Base-by-base conservation (phyloP, 306 rosid species). In the Ziziphus jujuba region DNA sequence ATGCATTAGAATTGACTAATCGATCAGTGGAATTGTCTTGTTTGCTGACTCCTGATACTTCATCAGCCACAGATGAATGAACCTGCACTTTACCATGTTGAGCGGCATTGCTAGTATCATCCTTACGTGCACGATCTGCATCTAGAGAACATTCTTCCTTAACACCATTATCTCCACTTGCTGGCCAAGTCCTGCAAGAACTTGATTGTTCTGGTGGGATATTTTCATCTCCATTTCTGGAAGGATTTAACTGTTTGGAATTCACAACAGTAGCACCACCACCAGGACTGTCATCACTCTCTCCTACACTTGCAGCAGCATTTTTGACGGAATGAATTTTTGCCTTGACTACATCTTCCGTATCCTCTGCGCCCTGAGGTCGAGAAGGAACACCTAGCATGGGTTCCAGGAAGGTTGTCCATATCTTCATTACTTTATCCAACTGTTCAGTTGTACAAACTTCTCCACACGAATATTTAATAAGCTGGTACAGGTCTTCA, bases 401-500 rank as follows among this genome's bases (percentile, higher is more conserved):
- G 64, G 99, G 96, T 76, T 95, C 99, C 24, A 95, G 67, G 72
- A 95, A 95, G 47, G 95, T 88, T 72, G 96, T 90, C 99, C 99
- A 95, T 64, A 95, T 75, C 92, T 90, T 95, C 97, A 87, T 82
- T 52, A 91, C 92, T 83, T 91, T 95, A 76, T 89, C 99, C 82
- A 91, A 78, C 38, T 88, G 96, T 72, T 95, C 99, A 0, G 96
- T 82, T 13, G 97, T 85, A 62, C 97, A 95, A 76, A 95, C 84
- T 85, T 95, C 99, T 72, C 92, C 96, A 79, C 97, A 90, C 7
- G 99, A 95, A 76, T 88, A 95, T 70, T 95, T 88, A 51, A 95
- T 78, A 23, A 95, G 97, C 81, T 91, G 97, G 77, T 95, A 95
- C 69, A 95, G 75, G 66, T 95, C 97, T 82, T 95, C 97, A 66